phyloP scores from a whole-genome alignment of 352 stramenopile genomes.

The Aphanomyces euteiches region DNA sequence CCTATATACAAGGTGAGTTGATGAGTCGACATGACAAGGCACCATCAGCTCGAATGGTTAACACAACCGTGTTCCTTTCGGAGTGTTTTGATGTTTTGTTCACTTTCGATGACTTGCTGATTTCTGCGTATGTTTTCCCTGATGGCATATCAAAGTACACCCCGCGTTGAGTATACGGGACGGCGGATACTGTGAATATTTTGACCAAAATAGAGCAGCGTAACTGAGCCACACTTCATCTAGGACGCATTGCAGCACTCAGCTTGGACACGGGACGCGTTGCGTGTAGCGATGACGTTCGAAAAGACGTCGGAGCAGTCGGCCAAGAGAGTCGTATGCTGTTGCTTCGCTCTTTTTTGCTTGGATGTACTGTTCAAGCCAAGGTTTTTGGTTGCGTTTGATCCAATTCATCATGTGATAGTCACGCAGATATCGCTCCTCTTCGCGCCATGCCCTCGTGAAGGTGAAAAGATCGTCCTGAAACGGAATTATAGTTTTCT shows the following conservation, averaged over 20 bases:
- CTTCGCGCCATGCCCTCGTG: not conserved
- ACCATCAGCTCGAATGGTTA: not conserved
- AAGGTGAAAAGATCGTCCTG: not conserved
- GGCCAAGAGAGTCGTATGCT: constrained; percentile 1
- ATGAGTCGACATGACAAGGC: not conserved
- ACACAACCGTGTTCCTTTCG: not conserved
- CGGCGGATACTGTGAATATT: not conserved
- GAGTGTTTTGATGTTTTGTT: not conserved
- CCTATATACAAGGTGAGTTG: not conserved
- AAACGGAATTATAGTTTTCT: not conserved
- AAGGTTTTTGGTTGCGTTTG: not conserved
- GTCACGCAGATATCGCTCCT: not conserved
- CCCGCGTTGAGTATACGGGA: not conserved
- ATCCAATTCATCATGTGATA: not conserved
- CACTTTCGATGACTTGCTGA: not conserved
- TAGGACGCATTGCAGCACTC: not conserved
- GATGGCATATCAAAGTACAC: not conserved
- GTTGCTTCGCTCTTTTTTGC: not conserved
- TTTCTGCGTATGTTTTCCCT: not conserved
- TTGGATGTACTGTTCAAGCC: not conserved
- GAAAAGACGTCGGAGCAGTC: not conserved
- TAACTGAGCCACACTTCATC: not conserved
- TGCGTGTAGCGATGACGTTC: not conserved
- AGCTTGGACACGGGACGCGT: not conserved
- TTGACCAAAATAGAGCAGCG: not conserved